These are phyloP conservation scores for Ophiocordyceps camponoti-floridani DNA, from an alignment of 2,329 filamentous ascomycete genomes.

Conservation along the genomic window DNA sequence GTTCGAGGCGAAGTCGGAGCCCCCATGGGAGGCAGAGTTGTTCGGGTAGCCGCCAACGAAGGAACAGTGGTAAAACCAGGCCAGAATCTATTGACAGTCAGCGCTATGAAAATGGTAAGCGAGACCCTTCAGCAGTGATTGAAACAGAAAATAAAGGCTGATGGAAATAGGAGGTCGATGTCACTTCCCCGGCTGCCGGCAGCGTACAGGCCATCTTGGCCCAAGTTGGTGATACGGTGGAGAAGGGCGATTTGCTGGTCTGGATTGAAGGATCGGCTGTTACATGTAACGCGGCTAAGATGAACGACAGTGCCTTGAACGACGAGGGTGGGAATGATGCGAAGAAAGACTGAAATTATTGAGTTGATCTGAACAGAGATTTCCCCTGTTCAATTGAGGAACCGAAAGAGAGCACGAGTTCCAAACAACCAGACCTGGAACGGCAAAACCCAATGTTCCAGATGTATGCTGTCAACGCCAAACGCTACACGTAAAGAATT, in stretches of 20 bases:
- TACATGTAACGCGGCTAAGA: not conserved
- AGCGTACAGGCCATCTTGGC: not conserved
- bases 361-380: not conserved
- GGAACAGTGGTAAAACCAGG: not conserved
- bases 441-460: too few relatives aligned
- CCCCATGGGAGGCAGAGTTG: not conserved
- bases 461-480: too few relatives aligned
- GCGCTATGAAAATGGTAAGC: constrained; percentile 1
- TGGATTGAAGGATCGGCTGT: not conserved
- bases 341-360: not conserved
- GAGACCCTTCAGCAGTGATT: too few relatives aligned
- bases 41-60: not conserved
- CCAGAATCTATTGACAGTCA: not conserved
- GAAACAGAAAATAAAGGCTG: not conserved
- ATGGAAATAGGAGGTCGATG: not conserved
- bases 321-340: too few relatives aligned
- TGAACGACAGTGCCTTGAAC: too few relatives aligned
- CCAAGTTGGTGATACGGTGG: not conserved
- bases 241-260: not conserved
- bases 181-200: not conserved
- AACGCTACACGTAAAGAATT: too few relatives aligned
- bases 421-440: too few relatives aligned
- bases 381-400: not conserved
- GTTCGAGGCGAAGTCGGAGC: not conserved
- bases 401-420: too few relatives aligned